Evolutionary conservation across 2,329 filamentous ascomycete species (phyloP).

Genomic region (Mariannaea sp.): DNA sequence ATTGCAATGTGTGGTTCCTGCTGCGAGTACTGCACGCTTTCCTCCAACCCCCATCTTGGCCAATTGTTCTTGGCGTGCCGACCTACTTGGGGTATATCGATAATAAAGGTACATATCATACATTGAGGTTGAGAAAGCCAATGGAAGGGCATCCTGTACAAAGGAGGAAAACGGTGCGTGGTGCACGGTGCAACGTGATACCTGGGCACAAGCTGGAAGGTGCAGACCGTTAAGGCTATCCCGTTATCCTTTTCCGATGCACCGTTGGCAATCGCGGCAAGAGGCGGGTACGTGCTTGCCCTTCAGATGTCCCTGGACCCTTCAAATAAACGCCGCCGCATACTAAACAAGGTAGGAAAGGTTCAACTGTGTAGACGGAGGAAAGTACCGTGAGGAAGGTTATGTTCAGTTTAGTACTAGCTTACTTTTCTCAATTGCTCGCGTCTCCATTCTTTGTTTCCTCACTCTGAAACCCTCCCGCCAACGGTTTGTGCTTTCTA

Average conservation of each 20-base stretch:
- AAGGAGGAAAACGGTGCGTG: neutral
- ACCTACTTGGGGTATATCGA: too few species aligned
- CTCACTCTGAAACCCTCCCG: slow-evolving; percentile 3
- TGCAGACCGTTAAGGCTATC: neutral
- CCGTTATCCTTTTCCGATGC: slow-evolving; percentile 7
- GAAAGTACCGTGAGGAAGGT: too few species aligned
- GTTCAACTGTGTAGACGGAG: slow-evolving; percentile 2
- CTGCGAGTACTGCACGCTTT: neutral
- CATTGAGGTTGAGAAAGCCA: neutral
- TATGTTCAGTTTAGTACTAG: slow-evolving; percentile 2
- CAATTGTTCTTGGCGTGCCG: neutral
- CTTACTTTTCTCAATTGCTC: slow-evolving; percentile 15
- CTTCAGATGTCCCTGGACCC: slow-evolving; percentile 7
- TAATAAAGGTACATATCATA: neutral
- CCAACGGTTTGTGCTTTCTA: too few species aligned
- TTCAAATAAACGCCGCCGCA: slow-evolving; percentile 12
- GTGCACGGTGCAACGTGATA: neutral
- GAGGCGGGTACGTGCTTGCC: slow-evolving; percentile 5
- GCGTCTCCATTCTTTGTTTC: slow-evolving; percentile 22
- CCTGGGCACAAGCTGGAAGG: neutral
- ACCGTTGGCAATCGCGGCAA: slow-evolving; percentile 7
- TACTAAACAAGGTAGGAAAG: slow-evolving; percentile 13
- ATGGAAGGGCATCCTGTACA: too few species aligned
- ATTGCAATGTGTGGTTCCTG: slow-evolving; percentile 17
- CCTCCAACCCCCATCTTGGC: slow-evolving; percentile 1